phyloP scores from a whole-genome alignment of 495 filamentous ascomycete species.

The Penicillium tannophilum region DNA sequence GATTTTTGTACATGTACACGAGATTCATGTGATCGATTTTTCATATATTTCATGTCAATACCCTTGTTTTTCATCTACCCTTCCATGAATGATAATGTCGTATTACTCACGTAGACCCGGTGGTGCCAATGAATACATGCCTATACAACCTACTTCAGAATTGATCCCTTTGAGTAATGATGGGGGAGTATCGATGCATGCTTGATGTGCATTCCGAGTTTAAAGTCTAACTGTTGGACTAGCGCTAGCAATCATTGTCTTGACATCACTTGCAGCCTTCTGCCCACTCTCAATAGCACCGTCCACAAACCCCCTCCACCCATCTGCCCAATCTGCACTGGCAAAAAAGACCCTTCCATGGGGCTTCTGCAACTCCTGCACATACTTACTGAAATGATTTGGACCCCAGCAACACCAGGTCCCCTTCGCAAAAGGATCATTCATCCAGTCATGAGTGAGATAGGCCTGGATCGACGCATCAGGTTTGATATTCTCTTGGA shows the following conservation, averaged over 20 bases:
- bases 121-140: slow-evolving; percentile 18
- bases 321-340: slow-evolving; percentile 35
- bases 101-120: slow-evolving; percentile 12
- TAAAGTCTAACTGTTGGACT: not conserved
- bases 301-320: slow-evolving; percentile 35
- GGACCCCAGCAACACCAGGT: slow-evolving; percentile 28
- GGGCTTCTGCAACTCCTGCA: slow-evolving; percentile 21
- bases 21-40: not conserved
- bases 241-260: not conserved
- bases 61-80: slow-evolving; percentile 20
- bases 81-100: slow-evolving; percentile 11
- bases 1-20: not conserved
- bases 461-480: not conserved
- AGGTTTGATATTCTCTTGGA: not conserved
- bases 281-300: slow-evolving; percentile 37
- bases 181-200: not conserved
- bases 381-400: slow-evolving; percentile 18
- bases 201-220: not conserved
- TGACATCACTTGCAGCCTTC: not conserved
- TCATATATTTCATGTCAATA: slow-evolving; percentile 19
- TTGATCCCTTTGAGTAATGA: not conserved
- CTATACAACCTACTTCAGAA: not conserved
- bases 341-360: slow-evolving; percentile 33
- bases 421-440: slow-evolving; percentile 31
- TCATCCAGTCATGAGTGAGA: slow-evolving; percentile 34